Evolutionary conservation across 352 stramenopile species (phyloP).

Genomic region (Paralagenidium karlingii): DNA sequence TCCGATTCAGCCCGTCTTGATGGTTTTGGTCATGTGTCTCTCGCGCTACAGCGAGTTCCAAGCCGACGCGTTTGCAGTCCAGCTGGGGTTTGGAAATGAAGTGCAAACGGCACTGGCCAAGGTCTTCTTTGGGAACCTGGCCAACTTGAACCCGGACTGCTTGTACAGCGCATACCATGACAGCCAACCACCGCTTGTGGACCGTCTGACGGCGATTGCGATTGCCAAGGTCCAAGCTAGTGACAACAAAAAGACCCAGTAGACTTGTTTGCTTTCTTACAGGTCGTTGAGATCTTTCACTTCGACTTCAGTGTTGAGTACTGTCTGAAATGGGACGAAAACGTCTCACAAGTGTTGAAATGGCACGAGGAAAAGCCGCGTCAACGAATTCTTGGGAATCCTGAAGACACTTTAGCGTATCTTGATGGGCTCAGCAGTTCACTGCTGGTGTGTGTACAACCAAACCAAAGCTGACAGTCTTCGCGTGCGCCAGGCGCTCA

Average conservation of each 20-base stretch:
- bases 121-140: slow-evolving; percentile 95
- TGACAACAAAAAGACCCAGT: slow-evolving; percentile 59
- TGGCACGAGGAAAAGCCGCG: too few relatives aligned
- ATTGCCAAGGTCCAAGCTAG: slow-evolving; percentile 21
- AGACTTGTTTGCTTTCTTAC: too few relatives aligned
- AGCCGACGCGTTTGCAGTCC: slow-evolving; percentile 91
- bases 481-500: too few relatives aligned
- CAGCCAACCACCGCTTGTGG: slow-evolving; percentile 93
- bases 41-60: slow-evolving; percentile 73
- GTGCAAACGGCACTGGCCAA: slow-evolving; percentile 94
- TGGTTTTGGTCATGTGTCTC: slow-evolving; percentile 59
- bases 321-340: too few relatives aligned
- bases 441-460: too few relatives aligned
- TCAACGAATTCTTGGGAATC: too few relatives aligned
- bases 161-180: slow-evolving; percentile 96
- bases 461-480: too few relatives aligned
- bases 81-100: slow-evolving; percentile 81
- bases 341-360: too few relatives aligned
- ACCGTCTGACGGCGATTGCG: slow-evolving; percentile 90
- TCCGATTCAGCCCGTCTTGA: slow-evolving; percentile 58
- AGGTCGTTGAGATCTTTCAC: too few relatives aligned
- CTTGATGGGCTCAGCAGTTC: too few relatives aligned
- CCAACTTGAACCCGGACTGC: slow-evolving; percentile 92
- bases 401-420: too few relatives aligned
- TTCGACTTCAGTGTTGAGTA: too few relatives aligned